Conservation (phyloP, 1,284 basidiomycete genomes). For the Trichosporon asahii region DNA sequence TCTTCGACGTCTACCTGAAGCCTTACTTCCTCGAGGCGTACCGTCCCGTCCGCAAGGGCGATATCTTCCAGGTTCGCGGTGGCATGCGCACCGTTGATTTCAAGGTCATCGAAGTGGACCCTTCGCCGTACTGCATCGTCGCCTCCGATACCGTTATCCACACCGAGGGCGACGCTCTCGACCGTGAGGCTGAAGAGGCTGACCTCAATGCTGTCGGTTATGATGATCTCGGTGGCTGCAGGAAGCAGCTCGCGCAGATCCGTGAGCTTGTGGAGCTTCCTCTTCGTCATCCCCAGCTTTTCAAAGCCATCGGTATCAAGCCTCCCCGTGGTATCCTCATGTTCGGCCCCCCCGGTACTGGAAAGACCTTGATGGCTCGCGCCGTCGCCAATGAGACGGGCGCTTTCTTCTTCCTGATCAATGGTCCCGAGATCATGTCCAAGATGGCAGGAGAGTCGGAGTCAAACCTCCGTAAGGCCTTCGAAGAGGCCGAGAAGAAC, state of each 20-base stretch:
- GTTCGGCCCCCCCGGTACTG: constrained; percentile 94
- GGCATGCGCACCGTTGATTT: constrained; percentile 98
- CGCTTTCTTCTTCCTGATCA: constrained; percentile 99
- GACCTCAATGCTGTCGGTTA: constrained; percentile 97
- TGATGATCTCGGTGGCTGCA: constrained; percentile 97
- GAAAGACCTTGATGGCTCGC: constrained; percentile 97
- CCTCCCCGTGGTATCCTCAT: constrained; percentile 96
- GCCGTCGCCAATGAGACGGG: constrained; percentile 99
- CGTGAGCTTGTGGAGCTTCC: constrained; percentile 98
- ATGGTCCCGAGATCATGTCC: constrained; percentile 99
- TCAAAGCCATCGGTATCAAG: constrained; percentile 99
- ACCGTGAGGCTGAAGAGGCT: constrained; percentile 97
- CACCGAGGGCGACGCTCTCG: constrained; percentile 92
- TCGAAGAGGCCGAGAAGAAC: constrained; percentile 99
- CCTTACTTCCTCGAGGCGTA: constrained; percentile 96
- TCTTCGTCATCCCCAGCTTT: constrained; percentile 95
- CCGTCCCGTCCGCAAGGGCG: constrained; percentile 57
- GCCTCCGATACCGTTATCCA: constrained; percentile 50
- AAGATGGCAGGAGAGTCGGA: constrained; percentile 99
- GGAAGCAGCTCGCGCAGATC: constrained; percentile 95
- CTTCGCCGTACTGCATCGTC: constrained; percentile 48
- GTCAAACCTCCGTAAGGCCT: constrained; percentile 94
- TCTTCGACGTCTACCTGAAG: constrained; percentile 97
- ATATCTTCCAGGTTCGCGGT: constrained; percentile 97
- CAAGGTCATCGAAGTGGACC: constrained; percentile 61